Conservation (phyloP, 257 asterid genomes). For the Dorcoceras hygrometricum region DNA sequence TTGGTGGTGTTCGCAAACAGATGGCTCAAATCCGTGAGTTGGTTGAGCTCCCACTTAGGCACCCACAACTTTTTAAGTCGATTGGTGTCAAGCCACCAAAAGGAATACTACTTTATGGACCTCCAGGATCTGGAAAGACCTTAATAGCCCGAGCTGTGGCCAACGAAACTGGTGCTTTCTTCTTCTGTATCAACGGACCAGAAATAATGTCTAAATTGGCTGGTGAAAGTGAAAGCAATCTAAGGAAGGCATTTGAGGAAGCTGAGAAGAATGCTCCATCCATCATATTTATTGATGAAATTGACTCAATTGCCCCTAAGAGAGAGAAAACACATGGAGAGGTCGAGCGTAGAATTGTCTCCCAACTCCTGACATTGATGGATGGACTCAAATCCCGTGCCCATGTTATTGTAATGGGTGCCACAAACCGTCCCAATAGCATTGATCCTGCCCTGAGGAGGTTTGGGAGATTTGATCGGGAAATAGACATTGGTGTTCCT, state of each 20-base stretch:
- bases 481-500: constrained; percentile 57
- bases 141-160: constrained; percentile 58
- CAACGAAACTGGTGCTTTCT: constrained; percentile 62
- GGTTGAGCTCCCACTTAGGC: constrained; percentile 58
- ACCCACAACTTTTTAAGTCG: constrained; percentile 57
- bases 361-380: constrained; percentile 57
- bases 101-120: constrained; percentile 58
- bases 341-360: constrained; percentile 58
- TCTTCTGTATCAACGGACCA: constrained; percentile 55
- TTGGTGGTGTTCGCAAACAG: constrained; percentile 60
- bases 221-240: constrained; percentile 58
- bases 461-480: constrained; percentile 60
- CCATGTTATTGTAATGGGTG: constrained; percentile 56
- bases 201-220: constrained; percentile 60
- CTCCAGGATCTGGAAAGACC: constrained; percentile 59
- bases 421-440: constrained; percentile 58
- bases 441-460: constrained; percentile 59
- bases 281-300: constrained; percentile 49
- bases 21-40: constrained; percentile 64
- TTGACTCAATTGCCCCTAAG: constrained; percentile 62
- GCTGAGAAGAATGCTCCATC: constrained; percentile 61
- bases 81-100: constrained; percentile 61
- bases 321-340: constrained; percentile 61
- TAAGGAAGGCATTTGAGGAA: constrained; percentile 59
- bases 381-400: constrained; percentile 60